Conservation (phyloP, 148 eudicot genomes). For the Heliosperma pusillum region DNA sequence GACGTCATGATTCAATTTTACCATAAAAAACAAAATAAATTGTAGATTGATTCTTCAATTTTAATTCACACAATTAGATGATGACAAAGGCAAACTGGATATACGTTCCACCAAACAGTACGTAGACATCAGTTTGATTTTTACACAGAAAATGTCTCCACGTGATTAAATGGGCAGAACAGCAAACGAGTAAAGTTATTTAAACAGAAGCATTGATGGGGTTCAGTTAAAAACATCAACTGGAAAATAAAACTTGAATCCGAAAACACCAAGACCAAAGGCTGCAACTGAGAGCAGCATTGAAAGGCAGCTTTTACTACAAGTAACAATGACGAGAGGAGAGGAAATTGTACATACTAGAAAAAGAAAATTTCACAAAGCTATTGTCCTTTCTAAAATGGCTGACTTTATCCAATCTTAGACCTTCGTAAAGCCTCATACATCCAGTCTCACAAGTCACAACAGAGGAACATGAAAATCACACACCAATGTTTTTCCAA, state of each 20-base stretch:
- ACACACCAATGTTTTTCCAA: no score
- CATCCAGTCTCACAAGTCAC: no score
- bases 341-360: no score
- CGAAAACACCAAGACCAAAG: no score
- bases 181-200: background rate
- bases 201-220: background rate
- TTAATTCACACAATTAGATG: background rate
- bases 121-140: background rate
- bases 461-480: no score
- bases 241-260: no score
- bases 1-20: background rate
- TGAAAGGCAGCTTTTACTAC: no score
- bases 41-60: background rate
- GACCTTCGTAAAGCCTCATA: no score
- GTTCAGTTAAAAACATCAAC: background rate
- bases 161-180: background rate
- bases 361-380: background rate
- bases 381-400: background rate
- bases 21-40: background rate
- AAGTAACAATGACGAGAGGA: no score
- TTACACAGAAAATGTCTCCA: background rate
- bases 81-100: background rate
- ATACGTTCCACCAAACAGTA: background rate
- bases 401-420: no score
- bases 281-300: no score